Evolutionary conservation across 2,329 filamentous ascomycete species (phyloP).

Genomic region (Pseudogymnoascus sp.): DNA sequence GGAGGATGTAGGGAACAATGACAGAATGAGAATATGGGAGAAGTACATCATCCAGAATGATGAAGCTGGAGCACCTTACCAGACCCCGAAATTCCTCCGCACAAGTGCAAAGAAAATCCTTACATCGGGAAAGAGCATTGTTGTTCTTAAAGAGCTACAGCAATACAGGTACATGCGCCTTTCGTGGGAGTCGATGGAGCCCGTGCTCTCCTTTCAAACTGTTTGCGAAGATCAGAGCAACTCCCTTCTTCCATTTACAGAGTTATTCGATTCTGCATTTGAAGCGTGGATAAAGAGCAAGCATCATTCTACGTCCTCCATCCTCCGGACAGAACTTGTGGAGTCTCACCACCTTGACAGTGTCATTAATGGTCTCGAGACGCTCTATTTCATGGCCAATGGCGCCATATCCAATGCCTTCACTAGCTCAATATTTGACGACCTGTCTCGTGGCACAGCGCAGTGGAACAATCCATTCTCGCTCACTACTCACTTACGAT

Average conservation of each 20-base stretch:
- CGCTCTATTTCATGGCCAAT: conserved; percentile 70
- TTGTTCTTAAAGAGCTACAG: conserved; percentile 69
- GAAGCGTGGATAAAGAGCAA: conserved; percentile 69
- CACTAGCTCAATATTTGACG: conserved; percentile 62
- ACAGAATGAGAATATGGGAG: conserved; percentile 34
- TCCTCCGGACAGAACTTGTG: conserved; percentile 59
- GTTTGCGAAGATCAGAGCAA: conserved; percentile 41
- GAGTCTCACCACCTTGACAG: conserved; percentile 58
- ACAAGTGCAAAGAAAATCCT: conserved; percentile 66
- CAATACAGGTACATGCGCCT: conserved; percentile 35
- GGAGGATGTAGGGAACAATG: conserved; percentile 47
- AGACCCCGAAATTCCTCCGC: conserved; percentile 68
- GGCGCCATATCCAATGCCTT: conserved; percentile 60
- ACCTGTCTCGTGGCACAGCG: conserved; percentile 52
- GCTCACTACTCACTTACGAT: conserved; percentile 68
- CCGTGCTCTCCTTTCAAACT: conserved; percentile 46
- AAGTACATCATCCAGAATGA: conserved; percentile 56
- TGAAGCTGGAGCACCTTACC: conserved; percentile 45
- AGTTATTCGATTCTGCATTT: conserved; percentile 65
- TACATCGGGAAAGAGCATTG: conserved; percentile 78
- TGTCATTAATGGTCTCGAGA: conserved; percentile 58
- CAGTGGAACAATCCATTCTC: conserved; percentile 76
- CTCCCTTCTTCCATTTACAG: conserved; percentile 59
- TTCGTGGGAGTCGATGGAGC: conserved; percentile 32
- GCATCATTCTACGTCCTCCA: conserved; percentile 59